Conservation (phyloP, 2,329 filamentous ascomycete genomes). For the Epichloe bromicola region DNA sequence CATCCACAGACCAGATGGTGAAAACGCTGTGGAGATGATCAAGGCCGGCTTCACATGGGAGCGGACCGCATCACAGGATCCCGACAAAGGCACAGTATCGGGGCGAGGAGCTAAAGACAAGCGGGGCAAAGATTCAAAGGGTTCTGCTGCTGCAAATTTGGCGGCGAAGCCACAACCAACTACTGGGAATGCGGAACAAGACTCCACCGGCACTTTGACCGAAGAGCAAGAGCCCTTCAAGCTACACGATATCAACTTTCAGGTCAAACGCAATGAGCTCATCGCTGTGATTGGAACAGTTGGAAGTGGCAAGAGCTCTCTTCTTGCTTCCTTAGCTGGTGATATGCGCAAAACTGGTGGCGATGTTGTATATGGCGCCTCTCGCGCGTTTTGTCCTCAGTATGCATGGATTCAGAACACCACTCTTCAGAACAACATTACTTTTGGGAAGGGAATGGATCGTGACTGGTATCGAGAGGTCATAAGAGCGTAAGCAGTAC, state of each 20-base stretch:
- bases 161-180: constrained; percentile 19
- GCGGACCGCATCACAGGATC: constrained; percentile 41
- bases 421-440: constrained; percentile 74
- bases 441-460: constrained; percentile 72
- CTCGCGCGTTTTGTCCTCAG: constrained; percentile 83
- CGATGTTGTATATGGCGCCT: constrained; percentile 61
- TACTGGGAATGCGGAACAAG: constrained; percentile 25
- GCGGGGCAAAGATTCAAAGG: constrained; percentile 24
- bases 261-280: constrained; percentile 61
- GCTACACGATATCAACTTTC: constrained; percentile 53
- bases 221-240: constrained; percentile 57
- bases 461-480: constrained; percentile 70
- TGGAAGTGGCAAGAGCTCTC: constrained; percentile 78
- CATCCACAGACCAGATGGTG: constrained; percentile 37
- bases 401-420: constrained; percentile 97
- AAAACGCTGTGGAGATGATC: constrained; percentile 59
- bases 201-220: constrained; percentile 41
- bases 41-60: constrained; percentile 85
- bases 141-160: constrained; percentile 19
- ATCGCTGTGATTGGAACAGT: constrained; percentile 81
- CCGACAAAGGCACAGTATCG: constrained; percentile 21
- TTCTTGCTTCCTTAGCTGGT: constrained; percentile 78
- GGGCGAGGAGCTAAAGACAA: constrained; percentile 29
- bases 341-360: constrained; percentile 82
- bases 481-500: constrained; percentile 51